Evolutionary conservation across 2,329 filamentous ascomycete genomes (phyloP), one percentile per base, ranked within the genome.

Genomic region (Colletotrichum siamense): DNA sequence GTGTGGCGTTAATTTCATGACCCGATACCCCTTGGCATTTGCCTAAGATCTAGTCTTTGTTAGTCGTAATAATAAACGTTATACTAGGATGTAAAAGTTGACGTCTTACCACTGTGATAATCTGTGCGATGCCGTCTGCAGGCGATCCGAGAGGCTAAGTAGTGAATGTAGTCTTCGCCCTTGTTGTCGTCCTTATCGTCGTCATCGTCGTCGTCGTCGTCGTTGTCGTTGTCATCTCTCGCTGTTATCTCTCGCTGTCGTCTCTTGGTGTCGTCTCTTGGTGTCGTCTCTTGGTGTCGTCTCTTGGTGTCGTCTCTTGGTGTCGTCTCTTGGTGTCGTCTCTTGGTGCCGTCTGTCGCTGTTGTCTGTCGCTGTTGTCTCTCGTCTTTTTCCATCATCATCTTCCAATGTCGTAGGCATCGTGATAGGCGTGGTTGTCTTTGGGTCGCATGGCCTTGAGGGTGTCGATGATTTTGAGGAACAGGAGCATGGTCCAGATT

Each of bases 401-500:
- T 16, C 8, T 18, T 9, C 15, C 16, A 1, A 6, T 8, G 18
- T 44, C 18, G 39, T 15, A 22, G 6, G n/a, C 1, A 8, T 2
- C 1, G 1, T 0, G 3, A 52, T 24, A 52, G 44, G 6, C 6
- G 6, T 49, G 44, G 10, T 22, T 24, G 3, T 4, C 1, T 22
- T 52, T 22, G n/a, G 2, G 1, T 1, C 6, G 3, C n/a, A 52
- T 22, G 12, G 44, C 6, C n/a, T 24, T 52, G 2, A 52, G 44
- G 44, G 0, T 52, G 4, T 24, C 4, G 10, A 52, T 7, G 4
- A 52, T 1, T 8, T 52, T 22, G 44, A 52, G 44, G 6, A 24
- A 52, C 3, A 1, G 0, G 0, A 52, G 1, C 10, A 15, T 22
- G 1, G 3, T 2, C 44, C 9, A n/a, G 10, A 7, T 13, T 22